Base-by-base conservation (phyloP, 768 basidiomycete species). In the Suillus subluteus region DNA sequence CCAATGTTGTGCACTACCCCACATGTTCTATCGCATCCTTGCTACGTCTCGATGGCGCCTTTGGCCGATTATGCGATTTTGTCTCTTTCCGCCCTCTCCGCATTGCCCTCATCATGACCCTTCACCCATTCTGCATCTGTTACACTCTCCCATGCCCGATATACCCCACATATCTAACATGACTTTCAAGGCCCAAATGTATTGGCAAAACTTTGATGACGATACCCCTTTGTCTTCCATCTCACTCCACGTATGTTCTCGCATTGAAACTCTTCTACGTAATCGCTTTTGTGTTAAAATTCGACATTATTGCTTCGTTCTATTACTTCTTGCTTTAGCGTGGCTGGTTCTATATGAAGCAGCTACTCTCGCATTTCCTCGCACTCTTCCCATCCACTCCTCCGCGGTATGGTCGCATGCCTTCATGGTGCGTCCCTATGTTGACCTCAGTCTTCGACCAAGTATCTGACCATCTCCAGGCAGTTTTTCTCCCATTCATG, bases 41-140 rank as follows among this genome's bases (percentile, higher is more conserved):
- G 16, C 66, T 67, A 64, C 65, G 64, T 64, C 70, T 46, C 26
- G 63, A 70, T 21, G 59, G 59, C 40, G 40, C 58, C 40, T 40
- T 18, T 40, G 58, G 66, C 65, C 55, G 62, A 32, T 62, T 66
- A 43, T 54, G 64, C 59, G 62, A 63, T 63, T 30, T 54, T 61
- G 61, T 58, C 16, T 41, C 26, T 58, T 54, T 35, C 38, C 52
- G 62, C 37, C 59, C 56, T 63, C 63, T 44, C 58, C 44, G 37
- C 56, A 46, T 65, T 56, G 65, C 55, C 23, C 52, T 69, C 75
- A 73, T 62, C 70, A 69, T 67, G 73, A 75, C 72, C 70, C 26
- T 55, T 76, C 63, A 74, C 73, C 73, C 75, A 68, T 71, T 77
- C 55, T 77, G 77, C 78, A 76, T 78, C 75, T 73, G 74, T 76